These are phyloP conservation scores for Dioscorea dumetorum DNA, from an alignment of 106 monocot genomes.

Conservation along the genomic window DNA sequence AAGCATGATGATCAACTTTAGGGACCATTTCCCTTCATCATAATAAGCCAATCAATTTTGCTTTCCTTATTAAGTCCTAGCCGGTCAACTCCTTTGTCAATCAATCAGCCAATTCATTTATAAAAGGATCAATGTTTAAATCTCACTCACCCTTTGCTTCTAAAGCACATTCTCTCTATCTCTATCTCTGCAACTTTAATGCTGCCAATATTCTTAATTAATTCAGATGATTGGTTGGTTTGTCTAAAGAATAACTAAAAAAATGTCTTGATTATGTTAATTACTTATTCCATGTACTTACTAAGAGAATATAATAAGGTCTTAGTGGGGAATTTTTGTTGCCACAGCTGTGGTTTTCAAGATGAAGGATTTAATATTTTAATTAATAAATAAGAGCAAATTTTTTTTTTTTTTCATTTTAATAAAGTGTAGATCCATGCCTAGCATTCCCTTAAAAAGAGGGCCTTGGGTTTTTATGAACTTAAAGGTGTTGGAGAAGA, in stretches of 20 bases:
- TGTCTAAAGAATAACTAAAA: conserved; percentile 2
- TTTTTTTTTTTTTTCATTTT: too few species aligned
- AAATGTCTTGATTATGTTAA: too few species aligned
- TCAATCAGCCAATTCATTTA: too few species aligned
- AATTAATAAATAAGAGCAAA: too few species aligned
- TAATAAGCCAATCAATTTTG: conserved; percentile 14
- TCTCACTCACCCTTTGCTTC: not conserved
- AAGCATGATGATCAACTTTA: conserved; percentile 13
- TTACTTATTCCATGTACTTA: conserved; percentile 4
- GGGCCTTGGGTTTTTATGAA: conserved; percentile 23
- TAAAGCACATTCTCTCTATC: not conserved
- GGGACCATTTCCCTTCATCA: conserved; percentile 22
- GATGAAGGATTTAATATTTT: not conserved
- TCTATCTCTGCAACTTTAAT: not conserved
- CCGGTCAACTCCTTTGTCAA: conserved; percentile 2
- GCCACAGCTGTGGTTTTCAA: not conserved
- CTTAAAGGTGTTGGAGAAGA: conserved; percentile 21
- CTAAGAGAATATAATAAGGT: not conserved
- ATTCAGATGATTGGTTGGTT: not conserved
- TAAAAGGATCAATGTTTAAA: not conserved
- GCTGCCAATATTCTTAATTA: not conserved
- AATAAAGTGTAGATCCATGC: conserved; percentile 15
- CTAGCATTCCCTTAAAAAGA: conserved; percentile 8
- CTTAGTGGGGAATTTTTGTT: conserved; percentile 14
- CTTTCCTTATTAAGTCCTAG: conserved; percentile 3